Percentiles rank a stretch among this genome's conserved stretches.
phyloP scores from a whole-genome alignment of 768 basidiomycete genomes.

The Auriscalpium vulgare region DNA sequence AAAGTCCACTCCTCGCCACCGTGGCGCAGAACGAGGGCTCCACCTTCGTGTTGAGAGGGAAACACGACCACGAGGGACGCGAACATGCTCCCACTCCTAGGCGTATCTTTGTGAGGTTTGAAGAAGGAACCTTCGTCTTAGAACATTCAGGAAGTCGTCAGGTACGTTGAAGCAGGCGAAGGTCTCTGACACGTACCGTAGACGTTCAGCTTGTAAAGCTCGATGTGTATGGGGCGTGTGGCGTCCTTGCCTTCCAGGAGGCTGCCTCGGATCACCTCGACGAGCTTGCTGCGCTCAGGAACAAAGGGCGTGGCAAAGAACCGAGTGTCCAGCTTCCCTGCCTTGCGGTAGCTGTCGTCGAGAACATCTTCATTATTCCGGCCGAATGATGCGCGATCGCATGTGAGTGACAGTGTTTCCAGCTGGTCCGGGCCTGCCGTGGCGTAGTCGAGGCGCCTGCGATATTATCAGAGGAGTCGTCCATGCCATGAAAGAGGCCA shows the following conservation, averaged over 20 bases:
- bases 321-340: slow-evolving; percentile 32
- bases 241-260: slow-evolving; percentile 19
- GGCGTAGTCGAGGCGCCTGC: slow-evolving; percentile 2
- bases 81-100: slow-evolving; percentile 35
- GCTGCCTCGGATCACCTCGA: slow-evolving; percentile 19
- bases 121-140: slow-evolving; percentile 38
- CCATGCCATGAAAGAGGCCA: no score
- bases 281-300: slow-evolving; percentile 19
- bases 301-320: slow-evolving; percentile 30
- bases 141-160: no score
- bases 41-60: slow-evolving; percentile 39
- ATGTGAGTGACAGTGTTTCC: slow-evolving; percentile 24
- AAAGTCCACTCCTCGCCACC: slow-evolving; percentile 27
- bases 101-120: slow-evolving; percentile 43
- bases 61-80: slow-evolving; percentile 44
- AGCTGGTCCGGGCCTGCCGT: slow-evolving; percentile 8
- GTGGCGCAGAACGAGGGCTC: slow-evolving; percentile 30
- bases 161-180: no score
- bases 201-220: slow-evolving; percentile 40
- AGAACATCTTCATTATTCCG: slow-evolving; percentile 27
- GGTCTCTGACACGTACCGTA: slow-evolving; percentile 26
- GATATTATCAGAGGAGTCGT: neutral
- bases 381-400: slow-evolving; percentile 36
- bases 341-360: slow-evolving; percentile 39
- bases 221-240: slow-evolving; percentile 18